These are phyloP conservation scores for Didymella glomerata DNA, from an alignment of 2,329 filamentous ascomycete genomes.

Conservation along the genomic window DNA sequence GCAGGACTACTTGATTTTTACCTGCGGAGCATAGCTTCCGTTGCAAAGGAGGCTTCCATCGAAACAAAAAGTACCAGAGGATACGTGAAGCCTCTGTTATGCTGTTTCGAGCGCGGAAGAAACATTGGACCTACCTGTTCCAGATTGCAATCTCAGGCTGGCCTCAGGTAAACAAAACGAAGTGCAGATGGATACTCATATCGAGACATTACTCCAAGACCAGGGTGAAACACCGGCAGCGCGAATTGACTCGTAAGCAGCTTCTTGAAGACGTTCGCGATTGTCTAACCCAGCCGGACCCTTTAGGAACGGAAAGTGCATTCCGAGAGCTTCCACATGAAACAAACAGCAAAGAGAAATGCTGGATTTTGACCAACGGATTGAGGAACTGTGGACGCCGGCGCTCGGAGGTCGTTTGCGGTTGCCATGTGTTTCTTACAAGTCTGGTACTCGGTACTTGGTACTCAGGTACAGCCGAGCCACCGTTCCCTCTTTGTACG, in stretches of 20 bases:
- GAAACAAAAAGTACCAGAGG: not conserved
- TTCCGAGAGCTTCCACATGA: constrained; percentile 8
- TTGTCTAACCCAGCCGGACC: constrained; percentile 2
- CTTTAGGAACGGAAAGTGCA: constrained; percentile 5
- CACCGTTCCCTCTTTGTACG: too few species aligned
- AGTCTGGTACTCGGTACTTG: constrained; percentile 9
- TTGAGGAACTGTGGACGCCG: not conserved
- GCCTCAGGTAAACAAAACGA: not conserved
- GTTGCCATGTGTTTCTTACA: constrained; percentile 10
- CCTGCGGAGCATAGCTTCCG: not conserved
- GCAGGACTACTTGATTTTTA: not conserved
- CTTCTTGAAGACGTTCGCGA: not conserved
- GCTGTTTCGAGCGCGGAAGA: not conserved
- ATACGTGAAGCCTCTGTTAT: not conserved
- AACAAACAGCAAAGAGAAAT: constrained; percentile 1
- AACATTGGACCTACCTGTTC: not conserved
- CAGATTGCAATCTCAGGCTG: not conserved
- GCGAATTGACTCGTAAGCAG: not conserved
- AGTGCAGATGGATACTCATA: not conserved
- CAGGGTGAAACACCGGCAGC: not conserved
- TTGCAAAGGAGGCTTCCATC: not conserved
- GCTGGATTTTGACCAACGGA: not conserved
- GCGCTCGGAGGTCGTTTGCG: constrained; percentile 7
- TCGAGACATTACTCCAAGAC: constrained; percentile 2
- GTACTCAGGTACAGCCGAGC: constrained; percentile 9